Base-by-base conservation (phyloP, 495 filamentous ascomycete species). In the Aspergillus ellipticus region DNA sequence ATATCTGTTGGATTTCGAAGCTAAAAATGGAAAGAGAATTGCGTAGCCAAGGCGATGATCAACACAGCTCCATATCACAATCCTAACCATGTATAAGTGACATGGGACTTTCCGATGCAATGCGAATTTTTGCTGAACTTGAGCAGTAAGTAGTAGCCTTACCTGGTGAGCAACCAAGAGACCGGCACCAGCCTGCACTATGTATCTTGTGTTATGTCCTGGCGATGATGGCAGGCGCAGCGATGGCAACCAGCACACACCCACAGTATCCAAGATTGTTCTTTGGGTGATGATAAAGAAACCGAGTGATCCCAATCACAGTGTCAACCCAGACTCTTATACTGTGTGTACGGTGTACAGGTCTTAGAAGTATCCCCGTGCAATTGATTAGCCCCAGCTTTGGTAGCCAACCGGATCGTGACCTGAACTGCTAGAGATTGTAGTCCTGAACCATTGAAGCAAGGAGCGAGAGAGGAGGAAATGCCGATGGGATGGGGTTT, bases 1-100 rank as follows among this genome's bases (percentile, higher is more conserved):
- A 55, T 52, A 33, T 51, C 37, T 26, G 43, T 21, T 13, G 15
- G 13, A 39, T 22, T 43, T 49, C 24, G 53, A 51, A 39, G 5
- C 22, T 48, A 28, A 48, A 48, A 15, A 48, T 48, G 45, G 37
- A 24, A 49, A 42, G 33, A 52, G 46, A 55, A 31, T 42, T 58
- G 63, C 42, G 49, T 60, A 58, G 55, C 51, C 54, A 59, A 57
- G 55, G 53, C 37, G 51, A 59, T 56, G 22, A 58, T 42, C 57
- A 60, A 47, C 41, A 57, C 50, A 45, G 49, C 31, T 60, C 51
- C 58, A 64, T 55, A 50, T 51, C 54, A 58, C 48, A 31, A 16
- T 45, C 50, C 56, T 57, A 47, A 24, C 39, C 47, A 51, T 13
- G 42, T 43, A 54, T 66, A 50, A 66, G 64, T 17, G 24, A 7